Evolutionary conservation across 208 protist genomes (phyloP).

Genomic region (Lotmaria passim): DNA sequence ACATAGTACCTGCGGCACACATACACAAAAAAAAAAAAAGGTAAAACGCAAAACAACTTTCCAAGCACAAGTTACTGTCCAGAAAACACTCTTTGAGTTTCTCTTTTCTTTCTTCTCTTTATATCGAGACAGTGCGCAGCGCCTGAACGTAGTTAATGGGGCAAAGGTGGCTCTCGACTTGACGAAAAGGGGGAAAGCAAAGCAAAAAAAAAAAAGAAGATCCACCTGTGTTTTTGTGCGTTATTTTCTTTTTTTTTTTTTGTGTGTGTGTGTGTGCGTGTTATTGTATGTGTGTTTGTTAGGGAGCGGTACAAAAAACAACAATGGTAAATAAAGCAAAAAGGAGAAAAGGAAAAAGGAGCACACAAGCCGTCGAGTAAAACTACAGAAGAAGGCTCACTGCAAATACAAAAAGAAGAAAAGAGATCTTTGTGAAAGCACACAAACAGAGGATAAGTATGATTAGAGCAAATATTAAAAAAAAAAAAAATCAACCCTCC

Average conservation of each 20-base stretch:
- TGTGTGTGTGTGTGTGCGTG: not conserved
- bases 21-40: no score
- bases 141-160: no score
- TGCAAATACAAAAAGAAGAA: not conserved
- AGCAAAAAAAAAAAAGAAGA: constrained; percentile 14
- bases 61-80: no score
- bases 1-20: no score
- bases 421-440: not conserved
- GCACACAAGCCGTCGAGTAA: not conserved
- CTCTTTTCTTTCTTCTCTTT: no score
- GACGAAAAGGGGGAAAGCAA: constrained; percentile 8
- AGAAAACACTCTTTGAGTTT: no score
- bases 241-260: not conserved
- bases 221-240: not conserved
- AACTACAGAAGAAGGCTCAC: not conserved
- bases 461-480: not conserved
- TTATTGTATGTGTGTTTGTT: not conserved
- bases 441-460: not conserved
- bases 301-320: constrained; percentile 18
- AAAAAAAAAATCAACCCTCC: constrained; percentile 1
- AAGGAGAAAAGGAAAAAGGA: not conserved
- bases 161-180: not conserved
- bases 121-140: no score
- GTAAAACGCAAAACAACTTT: no score
- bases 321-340: constrained; percentile 20